Base-by-base conservation (phyloP, 768 basidiomycete species). In the Collybia mongolica region DNA sequence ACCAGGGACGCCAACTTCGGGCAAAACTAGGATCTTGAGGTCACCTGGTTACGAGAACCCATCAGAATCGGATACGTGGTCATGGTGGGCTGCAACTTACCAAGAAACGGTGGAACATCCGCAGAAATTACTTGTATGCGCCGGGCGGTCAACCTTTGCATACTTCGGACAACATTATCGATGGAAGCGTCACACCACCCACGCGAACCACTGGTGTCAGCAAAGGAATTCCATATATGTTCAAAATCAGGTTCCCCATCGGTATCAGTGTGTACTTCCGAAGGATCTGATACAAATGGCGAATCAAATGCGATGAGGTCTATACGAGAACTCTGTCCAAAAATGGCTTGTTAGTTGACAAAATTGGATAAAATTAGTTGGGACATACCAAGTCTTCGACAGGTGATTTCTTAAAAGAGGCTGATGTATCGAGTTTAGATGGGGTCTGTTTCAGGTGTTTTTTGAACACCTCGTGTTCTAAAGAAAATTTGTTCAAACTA, bases 271-370 rank as follows among this genome's bases (percentile, higher is more conserved):
- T 44, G 29, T 52, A 51, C 23, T 4, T 61, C 63, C 19, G 56
- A 35, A 19, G 73, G 71, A 52, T 84, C 83, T 6, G 73, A 62
- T 38, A 81, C 68, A 67, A 85, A 85, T 2, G 88, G 86, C 1
- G 85, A 82, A 62, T 92, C 88, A 35, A 93, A 77, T 7, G 82
- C 72, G 53, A 92, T 90, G 41, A 92, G 77, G 67, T 91, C 86
- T 50, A 65, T 54, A 46, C 71, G 71, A 40, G 66, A 54, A 15
- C 48, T 59, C 74, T 70, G 48, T 38, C 23, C 56, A 29, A 29
- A 15, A 26, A 52, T 8, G 17, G 18, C 4, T 24, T 28, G 32
- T 54, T 48, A 47, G 18, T 22, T 2, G 45, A 14, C n/a, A 19
- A 17, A 24, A 19, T 11, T 17, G 9, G n/a, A 26, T 46, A 22